Conservation (phyloP, 306 rosid species). For the peach (Prunus persica) region Prunus_persica_NCBIv2 NC_034011.1:22832501-22833000, state of each 20-base stretch:
- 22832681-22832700: conserved; percentile 15
- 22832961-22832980: no score
- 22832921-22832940: no score
- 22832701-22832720: conserved; percentile 9
- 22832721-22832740: conserved; percentile 18
- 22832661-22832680: background rate
- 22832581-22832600: background rate
- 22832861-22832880: background rate
- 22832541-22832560: background rate
- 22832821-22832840: background rate
- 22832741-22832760: background rate
- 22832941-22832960: no score
- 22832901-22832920: background rate
- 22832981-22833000: no score
- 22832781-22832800: background rate
- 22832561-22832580: background rate
- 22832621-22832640: conserved; percentile 6
- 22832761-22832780: background rate
- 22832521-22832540: background rate
- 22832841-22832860: background rate
- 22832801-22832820: background rate
- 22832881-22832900: background rate
- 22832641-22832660: background rate
- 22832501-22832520: background rate
- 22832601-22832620: background rate